A percentile compares a stretch with the other conserved stretches of the same genome.
Evolutionary conservation across 176 grass and related monocot species (phyloP).

Genomic region (Ampelocalamus luodianensis): DNA sequence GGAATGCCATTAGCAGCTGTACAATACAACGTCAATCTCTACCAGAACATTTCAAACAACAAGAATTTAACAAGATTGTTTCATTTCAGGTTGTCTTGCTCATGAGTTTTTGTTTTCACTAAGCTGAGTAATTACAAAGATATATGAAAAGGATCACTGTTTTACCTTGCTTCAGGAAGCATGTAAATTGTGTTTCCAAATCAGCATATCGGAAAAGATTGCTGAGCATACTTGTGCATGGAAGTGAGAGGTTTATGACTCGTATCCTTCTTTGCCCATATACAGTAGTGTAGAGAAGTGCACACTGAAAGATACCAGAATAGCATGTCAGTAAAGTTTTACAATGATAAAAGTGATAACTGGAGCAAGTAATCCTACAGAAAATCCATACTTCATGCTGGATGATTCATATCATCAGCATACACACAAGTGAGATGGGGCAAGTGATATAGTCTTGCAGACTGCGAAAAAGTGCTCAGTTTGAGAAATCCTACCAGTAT

Average conservation of each 20-base stretch:
- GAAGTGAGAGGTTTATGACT: conserved; percentile 84
- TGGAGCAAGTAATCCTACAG: conserved; percentile 8
- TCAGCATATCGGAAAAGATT: conserved; percentile 83
- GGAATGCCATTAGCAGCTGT: conserved; percentile 75
- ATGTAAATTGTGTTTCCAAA: conserved; percentile 81
- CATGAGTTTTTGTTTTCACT: neutral
- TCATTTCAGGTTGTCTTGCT: conserved; percentile 2
- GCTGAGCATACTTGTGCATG: conserved; percentile 71
- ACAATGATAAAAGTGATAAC: neutral
- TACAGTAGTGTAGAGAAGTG: conserved; percentile 83
- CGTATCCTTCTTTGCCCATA: conserved; percentile 90
- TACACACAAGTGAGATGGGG: neutral
- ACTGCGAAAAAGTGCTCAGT: neutral
- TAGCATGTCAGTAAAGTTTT: conserved; percentile 8
- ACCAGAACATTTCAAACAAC: neutral
- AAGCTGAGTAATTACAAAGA: conserved; percentile 29
- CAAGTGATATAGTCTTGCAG: neutral
- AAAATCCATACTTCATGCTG: conserved; percentile 16
- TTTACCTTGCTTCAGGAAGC: conserved; percentile 88
- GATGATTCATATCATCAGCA: neutral
- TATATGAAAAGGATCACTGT: neutral
- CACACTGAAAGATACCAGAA: conserved; percentile 61
- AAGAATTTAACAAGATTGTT: conserved; percentile 20
- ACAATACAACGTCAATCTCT: conserved; percentile 27
- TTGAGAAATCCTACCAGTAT: neutral